phyloP scores from a whole-genome alignment of 768 basidiomycete genomes.

The Daedaleopsis sinensis region DNA sequence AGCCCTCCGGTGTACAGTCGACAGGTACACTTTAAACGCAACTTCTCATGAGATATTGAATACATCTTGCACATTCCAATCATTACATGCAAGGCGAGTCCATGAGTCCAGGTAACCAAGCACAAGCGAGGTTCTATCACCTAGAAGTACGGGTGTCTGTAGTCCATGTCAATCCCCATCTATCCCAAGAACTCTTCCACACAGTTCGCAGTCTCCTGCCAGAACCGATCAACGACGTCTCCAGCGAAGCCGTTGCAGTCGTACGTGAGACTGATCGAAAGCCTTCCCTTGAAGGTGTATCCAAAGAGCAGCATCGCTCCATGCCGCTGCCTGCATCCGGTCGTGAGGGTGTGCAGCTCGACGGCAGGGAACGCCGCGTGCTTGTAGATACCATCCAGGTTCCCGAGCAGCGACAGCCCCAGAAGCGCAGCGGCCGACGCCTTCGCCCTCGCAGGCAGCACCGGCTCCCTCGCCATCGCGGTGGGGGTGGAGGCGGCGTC shows the following conservation, averaged over 20 bases:
- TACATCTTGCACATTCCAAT: not conserved
- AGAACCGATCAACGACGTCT: slow-evolving; percentile 63
- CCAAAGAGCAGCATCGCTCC: slow-evolving; percentile 85
- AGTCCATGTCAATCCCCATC: not conserved
- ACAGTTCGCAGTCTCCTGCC: slow-evolving; percentile 57
- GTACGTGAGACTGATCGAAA: slow-evolving; percentile 83
- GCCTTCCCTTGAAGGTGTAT: slow-evolving; percentile 71
- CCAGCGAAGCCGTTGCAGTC: slow-evolving; percentile 76
- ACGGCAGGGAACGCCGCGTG: slow-evolving; percentile 59
- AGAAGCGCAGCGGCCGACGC: slow-evolving; percentile 66
- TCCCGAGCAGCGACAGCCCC: slow-evolving; percentile 83
- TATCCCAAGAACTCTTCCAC: slow-evolving; percentile 60
- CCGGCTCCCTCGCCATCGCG: slow-evolving; percentile 19
- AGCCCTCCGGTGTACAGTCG: too few species aligned
- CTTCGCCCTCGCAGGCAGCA: slow-evolving; percentile 34
- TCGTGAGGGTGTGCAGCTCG: slow-evolving; percentile 73
- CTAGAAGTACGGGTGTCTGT: slow-evolving; percentile 1
- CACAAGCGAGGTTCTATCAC: too few species aligned
- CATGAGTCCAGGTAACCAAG: not conserved
- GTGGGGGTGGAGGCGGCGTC: too few species aligned
- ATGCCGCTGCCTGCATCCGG: slow-evolving; percentile 79
- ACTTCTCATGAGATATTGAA: too few species aligned
- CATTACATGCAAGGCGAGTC: slow-evolving; percentile 4
- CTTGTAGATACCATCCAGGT: slow-evolving; percentile 80
- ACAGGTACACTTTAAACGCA: too few species aligned